phyloP scores from a whole-genome alignment of 2,329 filamentous ascomycete genomes.

The Monosporascus sp. region DNA sequence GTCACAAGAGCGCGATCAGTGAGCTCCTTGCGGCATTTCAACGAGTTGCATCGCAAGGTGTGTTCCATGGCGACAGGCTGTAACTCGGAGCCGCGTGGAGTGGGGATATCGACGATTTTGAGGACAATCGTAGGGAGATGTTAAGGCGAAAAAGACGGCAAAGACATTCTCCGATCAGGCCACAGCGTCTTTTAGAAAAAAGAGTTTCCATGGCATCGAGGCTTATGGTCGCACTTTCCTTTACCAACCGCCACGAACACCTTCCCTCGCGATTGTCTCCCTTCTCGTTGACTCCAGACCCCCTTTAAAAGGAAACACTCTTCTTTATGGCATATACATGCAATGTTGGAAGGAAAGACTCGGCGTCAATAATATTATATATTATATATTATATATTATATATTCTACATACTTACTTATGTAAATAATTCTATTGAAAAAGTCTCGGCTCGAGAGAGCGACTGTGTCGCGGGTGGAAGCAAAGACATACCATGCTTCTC shows the following conservation, averaged over 20 bases:
- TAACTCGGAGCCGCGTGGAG: neutral
- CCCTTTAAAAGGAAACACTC: too few species aligned
- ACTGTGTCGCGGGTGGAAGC: too few species aligned
- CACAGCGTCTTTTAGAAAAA: too few species aligned
- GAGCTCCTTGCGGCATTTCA: conserved; percentile 68
- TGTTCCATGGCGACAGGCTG: conserved; percentile 57
- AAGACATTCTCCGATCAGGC: neutral
- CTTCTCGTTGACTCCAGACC: neutral
- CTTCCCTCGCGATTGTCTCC: neutral
- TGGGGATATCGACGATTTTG: neutral
- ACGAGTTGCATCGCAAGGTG: conserved; percentile 69
- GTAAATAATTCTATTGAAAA: too few species aligned
- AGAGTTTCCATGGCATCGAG: too few species aligned
- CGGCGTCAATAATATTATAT: too few species aligned
- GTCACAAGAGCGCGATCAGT: conserved; percentile 73
- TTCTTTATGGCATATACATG: too few species aligned
- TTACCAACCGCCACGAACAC: neutral
- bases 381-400: too few species aligned
- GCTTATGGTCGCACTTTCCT: neutral
- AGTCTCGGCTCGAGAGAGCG: too few species aligned
- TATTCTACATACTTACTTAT: too few species aligned
- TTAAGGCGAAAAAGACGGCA: neutral
- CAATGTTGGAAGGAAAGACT: too few species aligned
- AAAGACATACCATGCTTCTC: too few species aligned
- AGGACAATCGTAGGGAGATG: neutral